phyloP scores from a whole-genome alignment of 768 basidiomycete species.

The Pleurotus salmoneostramineus region DNA sequence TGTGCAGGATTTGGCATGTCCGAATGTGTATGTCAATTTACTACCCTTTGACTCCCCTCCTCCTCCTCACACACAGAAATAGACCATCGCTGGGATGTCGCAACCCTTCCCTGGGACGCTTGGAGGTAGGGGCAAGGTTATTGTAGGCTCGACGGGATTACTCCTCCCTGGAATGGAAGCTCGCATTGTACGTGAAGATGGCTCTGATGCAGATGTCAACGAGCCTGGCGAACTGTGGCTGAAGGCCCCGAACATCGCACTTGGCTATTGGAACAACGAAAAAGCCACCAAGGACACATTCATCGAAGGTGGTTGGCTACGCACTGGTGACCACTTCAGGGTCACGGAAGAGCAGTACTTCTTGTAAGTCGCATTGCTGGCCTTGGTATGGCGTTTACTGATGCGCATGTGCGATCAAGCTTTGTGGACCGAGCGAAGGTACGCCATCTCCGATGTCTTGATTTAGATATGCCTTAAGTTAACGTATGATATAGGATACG shows the following conservation, averaged over 20 bases:
- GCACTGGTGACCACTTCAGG: slow-evolving; percentile 68
- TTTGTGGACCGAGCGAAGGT: slow-evolving; percentile 80
- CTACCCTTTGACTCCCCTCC: background rate
- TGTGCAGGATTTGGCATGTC: slow-evolving; percentile 67
- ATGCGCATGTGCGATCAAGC: slow-evolving; percentile 33
- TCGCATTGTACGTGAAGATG: slow-evolving; percentile 57
- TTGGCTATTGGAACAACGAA: slow-evolving; percentile 74
- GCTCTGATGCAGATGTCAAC: slow-evolving; percentile 43
- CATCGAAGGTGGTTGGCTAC: slow-evolving; percentile 61
- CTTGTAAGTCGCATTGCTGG: slow-evolving; percentile 44
- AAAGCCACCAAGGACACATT: slow-evolving; percentile 67
- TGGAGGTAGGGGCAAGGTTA: slow-evolving; percentile 33
- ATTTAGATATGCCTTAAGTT: background rate
- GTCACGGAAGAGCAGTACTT: slow-evolving; percentile 59
- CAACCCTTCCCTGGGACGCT: slow-evolving; percentile 44
- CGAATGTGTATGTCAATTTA: slow-evolving; percentile 44
- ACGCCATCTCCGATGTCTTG: background rate
- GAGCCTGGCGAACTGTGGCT: slow-evolving; percentile 70
- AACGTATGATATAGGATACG: slow-evolving; percentile 49
- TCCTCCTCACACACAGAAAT: background rate
- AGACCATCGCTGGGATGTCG: slow-evolving; percentile 53
- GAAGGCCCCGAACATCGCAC: slow-evolving; percentile 47
- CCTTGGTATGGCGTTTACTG: background rate
- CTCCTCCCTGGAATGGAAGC: slow-evolving; percentile 64
- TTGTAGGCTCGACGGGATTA: slow-evolving; percentile 49